phyloP scores from a whole-genome alignment of 208 protist species.

The Leishmania gerbilli region DNA sequence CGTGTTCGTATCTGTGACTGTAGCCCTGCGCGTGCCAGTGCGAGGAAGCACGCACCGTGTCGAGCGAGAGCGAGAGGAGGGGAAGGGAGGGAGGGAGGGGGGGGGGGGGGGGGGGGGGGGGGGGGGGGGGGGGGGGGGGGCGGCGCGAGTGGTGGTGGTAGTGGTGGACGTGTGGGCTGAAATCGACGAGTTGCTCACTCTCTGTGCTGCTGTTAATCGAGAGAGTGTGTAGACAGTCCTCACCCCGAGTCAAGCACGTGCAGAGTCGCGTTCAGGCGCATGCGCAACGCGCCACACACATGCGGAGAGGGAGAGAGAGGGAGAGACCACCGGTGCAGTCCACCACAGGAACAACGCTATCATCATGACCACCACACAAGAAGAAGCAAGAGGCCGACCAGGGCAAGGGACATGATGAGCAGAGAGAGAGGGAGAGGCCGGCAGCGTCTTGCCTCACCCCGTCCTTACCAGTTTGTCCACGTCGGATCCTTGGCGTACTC shows the following conservation, averaged over 20 bases:
- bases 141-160: background rate
- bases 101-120: background rate
- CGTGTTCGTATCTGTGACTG: no score
- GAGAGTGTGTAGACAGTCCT: background rate
- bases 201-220: background rate
- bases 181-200: background rate
- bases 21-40: no score
- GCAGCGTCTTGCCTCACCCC: background rate
- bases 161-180: background rate
- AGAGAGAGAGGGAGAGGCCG: background rate
- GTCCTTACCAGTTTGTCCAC: conserved; percentile 85
- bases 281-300: background rate
- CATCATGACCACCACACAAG: background rate
- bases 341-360: background rate
- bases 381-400: background rate
- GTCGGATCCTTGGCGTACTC: conserved; percentile 76
- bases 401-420: background rate
- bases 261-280: background rate
- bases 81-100: no score
- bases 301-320: no score
- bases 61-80: no score
- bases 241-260: background rate
- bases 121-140: background rate
- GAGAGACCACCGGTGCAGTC: background rate
- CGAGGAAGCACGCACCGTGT: no score